Evolutionary conservation across 345 rosid genomes (phyloP).

Genomic region (Cardamine chenopodiifolia): DNA sequence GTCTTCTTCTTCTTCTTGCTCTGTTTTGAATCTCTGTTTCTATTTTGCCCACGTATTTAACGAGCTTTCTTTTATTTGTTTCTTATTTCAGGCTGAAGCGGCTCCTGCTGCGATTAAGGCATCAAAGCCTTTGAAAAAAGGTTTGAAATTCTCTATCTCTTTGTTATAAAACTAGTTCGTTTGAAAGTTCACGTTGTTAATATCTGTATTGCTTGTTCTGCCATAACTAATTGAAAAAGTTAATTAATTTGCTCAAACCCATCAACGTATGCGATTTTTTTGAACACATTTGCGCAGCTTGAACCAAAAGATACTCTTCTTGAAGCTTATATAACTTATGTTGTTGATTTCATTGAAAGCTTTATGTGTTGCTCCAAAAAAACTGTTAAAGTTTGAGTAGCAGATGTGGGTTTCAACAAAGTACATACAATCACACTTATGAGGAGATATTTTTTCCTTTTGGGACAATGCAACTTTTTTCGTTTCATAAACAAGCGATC

Average conservation of each 20-base stretch:
- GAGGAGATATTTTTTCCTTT: no score
- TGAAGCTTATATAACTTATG: slow-evolving; percentile 22
- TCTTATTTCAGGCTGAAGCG: slow-evolving; percentile 45
- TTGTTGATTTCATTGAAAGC: slow-evolving; percentile 38
- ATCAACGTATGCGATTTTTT: no score
- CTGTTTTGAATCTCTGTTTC: not conserved
- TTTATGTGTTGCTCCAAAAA: slow-evolving; percentile 15
- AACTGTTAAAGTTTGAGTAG: slow-evolving; percentile 22
- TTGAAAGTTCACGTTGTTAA: not conserved
- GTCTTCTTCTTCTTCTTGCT: not conserved
- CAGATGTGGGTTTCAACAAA: slow-evolving; percentile 28
- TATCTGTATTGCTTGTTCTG: not conserved
- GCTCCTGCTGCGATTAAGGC: slow-evolving; percentile 41
- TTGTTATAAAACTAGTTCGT: not conserved
- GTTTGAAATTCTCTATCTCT: slow-evolving; percentile 30
- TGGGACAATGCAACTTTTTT: no score
- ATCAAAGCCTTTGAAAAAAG: slow-evolving; percentile 58
- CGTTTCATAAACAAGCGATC: no score
- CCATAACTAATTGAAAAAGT: not conserved
- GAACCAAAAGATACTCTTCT: slow-evolving; percentile 26
- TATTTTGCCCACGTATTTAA: not conserved
- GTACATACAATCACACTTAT: slow-evolving; percentile 7
- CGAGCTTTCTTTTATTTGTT: not conserved
- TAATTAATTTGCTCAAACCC: not conserved
- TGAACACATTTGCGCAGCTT: slow-evolving; percentile 39